These are phyloP conservation scores for Dryas octopetala DNA, from an alignment of 306 rosid species.

Conservation along the genomic window DNA sequence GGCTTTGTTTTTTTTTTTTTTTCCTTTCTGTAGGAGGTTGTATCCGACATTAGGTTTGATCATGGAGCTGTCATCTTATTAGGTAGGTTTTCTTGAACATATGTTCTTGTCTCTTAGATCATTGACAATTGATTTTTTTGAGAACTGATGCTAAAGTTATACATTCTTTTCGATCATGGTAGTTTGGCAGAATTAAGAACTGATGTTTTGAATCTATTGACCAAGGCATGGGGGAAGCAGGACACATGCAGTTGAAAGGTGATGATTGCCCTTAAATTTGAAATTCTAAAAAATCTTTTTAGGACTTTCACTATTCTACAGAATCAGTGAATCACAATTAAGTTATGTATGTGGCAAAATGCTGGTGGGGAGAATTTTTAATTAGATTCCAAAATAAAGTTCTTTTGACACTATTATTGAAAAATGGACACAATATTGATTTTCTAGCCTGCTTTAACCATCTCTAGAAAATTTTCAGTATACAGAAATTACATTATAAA, in stretches of 20 bases:
- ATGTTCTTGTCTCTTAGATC: not conserved
- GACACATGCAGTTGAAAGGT: not conserved
- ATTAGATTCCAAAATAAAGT: not conserved
- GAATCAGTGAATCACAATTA: not conserved
- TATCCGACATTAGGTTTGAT: conserved; percentile 67
- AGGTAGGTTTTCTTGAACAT: conserved; percentile 41
- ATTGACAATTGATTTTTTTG: not conserved
- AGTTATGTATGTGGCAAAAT: not conserved
- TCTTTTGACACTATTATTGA: not conserved
- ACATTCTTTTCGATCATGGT: conserved; percentile 16
- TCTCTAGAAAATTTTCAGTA: not conserved
- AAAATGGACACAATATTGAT: not conserved
- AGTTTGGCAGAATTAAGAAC: not conserved
- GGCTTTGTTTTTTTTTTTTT: not conserved
- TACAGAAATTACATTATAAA: not conserved
- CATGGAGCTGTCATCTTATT: conserved; percentile 72
- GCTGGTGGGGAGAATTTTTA: too few species aligned
- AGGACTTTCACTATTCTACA: not conserved
- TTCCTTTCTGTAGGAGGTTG: conserved; percentile 61
- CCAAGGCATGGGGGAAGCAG: not conserved
- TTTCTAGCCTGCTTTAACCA: not conserved
- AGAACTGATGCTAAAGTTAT: too few species aligned
- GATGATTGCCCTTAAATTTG: not conserved
- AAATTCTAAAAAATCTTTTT: not conserved
- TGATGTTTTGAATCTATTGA: not conserved